Base-by-base conservation (phyloP, 768 basidiomycete genomes). In the Russula sp. region DNA sequence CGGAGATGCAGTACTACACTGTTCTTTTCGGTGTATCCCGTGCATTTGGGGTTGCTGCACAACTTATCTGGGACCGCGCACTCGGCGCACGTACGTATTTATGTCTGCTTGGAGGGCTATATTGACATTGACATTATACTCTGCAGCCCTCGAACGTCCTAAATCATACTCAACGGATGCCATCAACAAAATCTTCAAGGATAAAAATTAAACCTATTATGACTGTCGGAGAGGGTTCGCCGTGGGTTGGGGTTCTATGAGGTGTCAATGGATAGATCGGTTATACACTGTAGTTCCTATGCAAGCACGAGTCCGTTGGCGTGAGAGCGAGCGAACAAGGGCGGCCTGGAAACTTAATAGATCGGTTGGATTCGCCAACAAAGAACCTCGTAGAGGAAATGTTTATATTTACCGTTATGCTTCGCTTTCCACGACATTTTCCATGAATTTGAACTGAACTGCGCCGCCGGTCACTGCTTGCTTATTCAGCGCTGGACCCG, bases 11-110 rank as follows among this genome's bases (percentile, higher is more conserved):
- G 74, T 98, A 90, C 83, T 98, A 98, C 80, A 98, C 95, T 69
- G 96, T 98, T 61, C 81, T 97, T 65, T 97, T 97, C 76, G 94
- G 94, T 80, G 91, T 97, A 9, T 95, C 92, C n/a, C 89, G 93
- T 73, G 93, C 91, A 20, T 91, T 93, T 69, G 91, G 91, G 78
- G 92, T 93, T 61, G 84, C 89, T 60, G 86, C 92, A 36, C 93
- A 94, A 72, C 80, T 93, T 68, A 92, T 94, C 69, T 94, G 93
- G 93, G 92, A 94, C 72, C 90, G 92, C 74, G 92, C 91, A 18
- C 87, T 92, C 70, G 91, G 91, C 78, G 91, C 90, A 77, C 91
- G 89, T 91, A 74, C 74, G 89, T 85, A 9, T 32, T 32, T 11
- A 8, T 20, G 32, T 36, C 34, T 30, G 44, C 36, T 0, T 50